Conservation (phyloP, 371 early-diverging fungal species). For the Fennellomyces sp. region DNA sequence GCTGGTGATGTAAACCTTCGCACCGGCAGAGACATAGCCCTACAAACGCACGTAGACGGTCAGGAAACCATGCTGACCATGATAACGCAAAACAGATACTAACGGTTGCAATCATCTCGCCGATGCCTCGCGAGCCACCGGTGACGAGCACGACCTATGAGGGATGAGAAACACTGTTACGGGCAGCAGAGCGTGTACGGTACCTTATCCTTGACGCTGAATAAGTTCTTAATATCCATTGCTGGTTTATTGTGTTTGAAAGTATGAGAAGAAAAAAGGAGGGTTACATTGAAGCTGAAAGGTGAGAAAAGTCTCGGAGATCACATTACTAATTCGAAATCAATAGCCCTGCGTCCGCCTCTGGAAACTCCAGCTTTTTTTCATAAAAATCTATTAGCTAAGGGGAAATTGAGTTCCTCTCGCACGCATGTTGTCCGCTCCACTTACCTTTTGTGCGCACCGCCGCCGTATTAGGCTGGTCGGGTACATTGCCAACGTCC, state of each 20-base stretch:
- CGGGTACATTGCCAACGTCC: slow-evolving; percentile 10
- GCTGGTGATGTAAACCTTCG: slow-evolving; percentile 76
- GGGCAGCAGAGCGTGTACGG: background rate
- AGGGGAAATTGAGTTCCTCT: background rate
- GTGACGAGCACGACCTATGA: slow-evolving; percentile 78
- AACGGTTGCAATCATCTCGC: slow-evolving; percentile 63
- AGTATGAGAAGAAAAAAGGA: background rate
- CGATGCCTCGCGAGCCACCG: slow-evolving; percentile 81
- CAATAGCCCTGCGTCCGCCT: background rate
- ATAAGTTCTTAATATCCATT: slow-evolving; percentile 67
- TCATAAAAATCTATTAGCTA: slow-evolving; percentile 15
- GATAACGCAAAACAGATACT: slow-evolving; percentile 5
- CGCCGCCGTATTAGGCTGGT: slow-evolving; percentile 9
- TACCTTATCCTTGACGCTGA: slow-evolving; percentile 80
- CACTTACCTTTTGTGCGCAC: slow-evolving; percentile 13
- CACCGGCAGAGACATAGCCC: slow-evolving; percentile 77
- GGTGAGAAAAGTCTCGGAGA: background rate
- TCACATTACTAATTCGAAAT: slow-evolving; percentile 2
- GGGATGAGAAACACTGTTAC: background rate
- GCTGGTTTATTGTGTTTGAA: background rate
- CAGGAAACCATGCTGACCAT: background rate
- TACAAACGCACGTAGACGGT: background rate
- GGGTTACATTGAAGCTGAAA: background rate
- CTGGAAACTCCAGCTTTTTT: background rate
- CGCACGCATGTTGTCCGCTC: background rate